Base-by-base conservation (phyloP, 2,329 filamentous ascomycete genomes). In the Penicillium sp. region DNA sequence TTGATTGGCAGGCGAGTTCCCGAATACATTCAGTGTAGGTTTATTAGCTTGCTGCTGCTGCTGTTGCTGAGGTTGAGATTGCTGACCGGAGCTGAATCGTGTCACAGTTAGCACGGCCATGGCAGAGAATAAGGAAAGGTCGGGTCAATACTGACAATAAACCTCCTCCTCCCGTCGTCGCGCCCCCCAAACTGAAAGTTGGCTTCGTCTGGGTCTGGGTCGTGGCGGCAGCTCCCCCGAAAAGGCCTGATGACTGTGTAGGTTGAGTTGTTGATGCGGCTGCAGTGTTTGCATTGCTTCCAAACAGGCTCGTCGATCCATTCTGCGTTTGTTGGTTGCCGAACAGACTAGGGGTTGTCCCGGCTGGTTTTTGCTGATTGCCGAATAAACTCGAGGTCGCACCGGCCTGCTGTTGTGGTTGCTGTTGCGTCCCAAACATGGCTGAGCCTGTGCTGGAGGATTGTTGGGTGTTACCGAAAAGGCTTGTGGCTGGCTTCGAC, bases 11-110 rank as follows among this genome's bases (percentile, higher is more conserved):
- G 53, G 60, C 43, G 68, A 59, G 47, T 66, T 65, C 39, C 67
- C 66, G 46, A 73, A 73, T 38, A 68, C 60, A 46, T 58, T 69
- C 24, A 73, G 57, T 1, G 67, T 68, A 26, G 70, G 70, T 25
- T 74, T 76, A 56, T 79, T 77, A 54, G 79, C 58, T 47, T 65
- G 65, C 41, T 69, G 63, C n/a, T 32, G 29, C 4, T 60, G 61
- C 25, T 60, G 63, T 43, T 61, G 63, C 29, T 58, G 56, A 36
- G 50, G 59, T 46, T 44, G 59, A 39, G 29, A 11, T 32, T 65
- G 60, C 33, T 49, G 51, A 34, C 50, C 54, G 32, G 61, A 57
- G 25, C 64, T 61, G 18, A 18, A 44, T 46, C 55, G 5, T 4
- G 36, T 34, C n/a, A 29, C 27, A 48, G 29, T 41, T 18, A 43